Evolutionary conservation across 1,139 yeast genomes (phyloP), one percentile per base, ranked within the genome.

Genomic region (Arxiozyma slooffiae): DNA sequence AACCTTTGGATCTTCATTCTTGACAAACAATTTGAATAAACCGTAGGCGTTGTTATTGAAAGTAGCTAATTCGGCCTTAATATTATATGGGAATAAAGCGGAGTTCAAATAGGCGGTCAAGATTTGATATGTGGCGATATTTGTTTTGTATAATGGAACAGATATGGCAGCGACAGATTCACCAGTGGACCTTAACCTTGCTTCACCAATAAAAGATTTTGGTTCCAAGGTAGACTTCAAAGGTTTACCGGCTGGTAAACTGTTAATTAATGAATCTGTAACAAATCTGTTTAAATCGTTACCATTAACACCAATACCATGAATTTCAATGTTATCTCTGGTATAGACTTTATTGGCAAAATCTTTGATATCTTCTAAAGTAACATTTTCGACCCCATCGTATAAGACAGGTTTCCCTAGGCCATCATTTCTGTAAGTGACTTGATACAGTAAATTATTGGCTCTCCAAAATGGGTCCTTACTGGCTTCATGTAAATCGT

Each of bases 341-440:
- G 81, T 77, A 76, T 81, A 88, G 49, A 79, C 85, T 62, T 79
- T 73, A 60, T 78, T 71, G 58, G 96, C 92, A 66, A 75, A 87
- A 48, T 69, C 70, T 62, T 78, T 75, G 65, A 92, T 75, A 55
- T 83, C 89, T 52, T 82, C 89, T 51, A 81, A 64, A 46, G 87
- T 60, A 57, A 82, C 73, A 57, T 74, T 71, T 57, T 73, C 71
- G 50, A 71, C 71, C 66, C 88, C 85, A 69, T 85, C 85, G 67
- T 80, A 87, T 67, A 77, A 77, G 62, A 88, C 76, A 59, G 96
- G 84, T 72, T 82, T 81, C 63, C 97, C 97, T 65, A 87, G 81
- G 50, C 96, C 97, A 57, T 40, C 38, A 73, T 77, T 47, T 78
- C 94, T 85, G 81, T 85, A 92, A 47, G 96, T 80, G 53, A 82